Percentiles rank a stretch among this genome's conserved stretches.
Conservation (phyloP, 805 yeast genomes). For the Aciculoconidium aculeatum region DNA sequence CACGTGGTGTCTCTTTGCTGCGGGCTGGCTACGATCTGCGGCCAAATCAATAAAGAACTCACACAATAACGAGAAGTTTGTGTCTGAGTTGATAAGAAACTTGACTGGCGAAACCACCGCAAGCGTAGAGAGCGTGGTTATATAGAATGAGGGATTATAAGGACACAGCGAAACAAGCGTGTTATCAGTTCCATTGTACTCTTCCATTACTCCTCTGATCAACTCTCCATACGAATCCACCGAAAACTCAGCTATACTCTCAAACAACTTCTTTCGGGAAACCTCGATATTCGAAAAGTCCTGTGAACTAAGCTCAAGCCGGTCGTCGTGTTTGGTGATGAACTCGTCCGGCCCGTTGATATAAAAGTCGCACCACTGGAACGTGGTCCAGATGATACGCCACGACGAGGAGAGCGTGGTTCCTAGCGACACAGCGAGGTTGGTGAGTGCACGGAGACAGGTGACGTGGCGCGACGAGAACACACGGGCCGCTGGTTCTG, state of each 20-base stretch:
- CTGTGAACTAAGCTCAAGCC: constrained; percentile 28
- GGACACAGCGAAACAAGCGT: too few species aligned
- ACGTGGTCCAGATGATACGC: constrained; percentile 51
- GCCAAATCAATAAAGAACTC: constrained; percentile 42
- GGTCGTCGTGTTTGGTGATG: constrained; percentile 11
- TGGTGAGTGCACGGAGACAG: constrained; percentile 72
- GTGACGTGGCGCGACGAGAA: constrained; percentile 65
- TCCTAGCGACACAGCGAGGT: constrained; percentile 79
- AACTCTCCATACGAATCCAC: constrained; percentile 45
- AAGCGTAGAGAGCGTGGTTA: too few species aligned
- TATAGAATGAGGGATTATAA: constrained; percentile 48
- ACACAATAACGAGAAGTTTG: constrained; percentile 45
- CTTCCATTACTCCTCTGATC: too few species aligned
- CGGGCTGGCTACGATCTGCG: constrained; percentile 38
- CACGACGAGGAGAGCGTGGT: constrained; percentile 63
- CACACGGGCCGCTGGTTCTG: too few species aligned
- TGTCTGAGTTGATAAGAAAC: constrained; percentile 37
- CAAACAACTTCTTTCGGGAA: constrained; percentile 56
- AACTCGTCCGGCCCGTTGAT: constrained; percentile 49
- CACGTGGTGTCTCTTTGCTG: constrained; percentile 45
- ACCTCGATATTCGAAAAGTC: constrained; percentile 50
- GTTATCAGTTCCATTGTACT: too few species aligned
- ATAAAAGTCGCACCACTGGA: constrained; percentile 76
- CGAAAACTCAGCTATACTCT: constrained; percentile 54
- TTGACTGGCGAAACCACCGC: constrained; percentile 48